These are phyloP conservation scores for Ophiostoma ips DNA, from an alignment of 2,329 filamentous ascomycete genomes.

Conservation along the genomic window DNA sequence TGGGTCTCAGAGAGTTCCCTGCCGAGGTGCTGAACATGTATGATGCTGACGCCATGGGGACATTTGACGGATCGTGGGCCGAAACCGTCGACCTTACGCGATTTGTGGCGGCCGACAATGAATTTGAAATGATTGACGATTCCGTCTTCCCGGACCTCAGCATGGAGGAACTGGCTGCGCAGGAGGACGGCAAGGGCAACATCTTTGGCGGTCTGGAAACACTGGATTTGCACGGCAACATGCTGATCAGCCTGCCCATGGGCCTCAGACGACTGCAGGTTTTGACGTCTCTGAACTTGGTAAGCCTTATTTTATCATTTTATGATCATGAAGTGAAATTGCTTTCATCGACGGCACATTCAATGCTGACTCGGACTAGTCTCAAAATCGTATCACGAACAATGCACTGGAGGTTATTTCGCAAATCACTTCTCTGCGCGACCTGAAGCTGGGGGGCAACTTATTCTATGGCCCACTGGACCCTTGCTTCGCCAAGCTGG, in stretches of 20 bases:
- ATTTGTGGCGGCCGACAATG: constrained; percentile 81
- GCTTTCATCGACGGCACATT: no score
- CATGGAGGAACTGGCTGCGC: constrained; percentile 41
- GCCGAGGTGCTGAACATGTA: constrained; percentile 83
- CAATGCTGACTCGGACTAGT: constrained; percentile 30
- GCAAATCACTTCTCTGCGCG: constrained; percentile 57
- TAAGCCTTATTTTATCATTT: no score
- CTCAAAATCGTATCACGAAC: constrained; percentile 67
- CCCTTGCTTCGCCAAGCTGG: constrained; percentile 46
- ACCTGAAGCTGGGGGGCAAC: constrained; percentile 73
- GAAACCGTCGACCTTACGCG: constrained; percentile 79
- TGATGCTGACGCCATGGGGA: constrained; percentile 54
- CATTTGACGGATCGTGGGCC: constrained; percentile 61
- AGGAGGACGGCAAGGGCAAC: constrained; percentile 53
- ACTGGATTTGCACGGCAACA: constrained; percentile 77
- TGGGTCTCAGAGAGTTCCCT: constrained; percentile 69
- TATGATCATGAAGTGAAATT: no score
- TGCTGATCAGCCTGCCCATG: constrained; percentile 55
- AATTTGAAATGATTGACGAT: constrained; percentile 61
- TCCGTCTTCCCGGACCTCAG: constrained; percentile 63
- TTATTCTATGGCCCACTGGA: constrained; percentile 55
- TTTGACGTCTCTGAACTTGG: constrained; percentile 71
- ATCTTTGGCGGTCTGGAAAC: constrained; percentile 73
- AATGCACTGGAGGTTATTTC: constrained; percentile 57
- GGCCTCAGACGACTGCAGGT: constrained; percentile 60